These are phyloP conservation scores for Euphrasia arctica DNA, from an alignment of 305 asterid species.

Conservation along the genomic window DNA sequence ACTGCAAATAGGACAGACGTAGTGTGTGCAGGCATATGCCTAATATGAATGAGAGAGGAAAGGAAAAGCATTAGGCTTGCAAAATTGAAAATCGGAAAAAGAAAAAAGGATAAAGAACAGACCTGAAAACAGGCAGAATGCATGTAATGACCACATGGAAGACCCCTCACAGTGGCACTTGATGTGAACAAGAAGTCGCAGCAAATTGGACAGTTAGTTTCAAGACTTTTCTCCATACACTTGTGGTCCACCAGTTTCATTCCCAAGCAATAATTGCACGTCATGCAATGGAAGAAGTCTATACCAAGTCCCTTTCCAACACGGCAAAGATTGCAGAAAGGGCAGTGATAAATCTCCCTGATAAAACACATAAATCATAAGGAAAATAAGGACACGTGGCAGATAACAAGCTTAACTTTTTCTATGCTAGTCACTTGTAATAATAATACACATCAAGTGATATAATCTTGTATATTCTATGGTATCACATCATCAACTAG, in stretches of 20 bases:
- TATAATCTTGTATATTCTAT: background rate
- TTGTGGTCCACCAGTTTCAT: constrained; percentile 80
- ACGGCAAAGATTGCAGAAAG: constrained; percentile 96
- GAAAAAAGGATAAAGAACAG: constrained; percentile 7
- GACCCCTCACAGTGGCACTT: constrained; percentile 84
- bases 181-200: constrained; percentile 95
- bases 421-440: background rate
- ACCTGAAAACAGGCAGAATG: constrained; percentile 99
- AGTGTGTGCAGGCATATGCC: constrained; percentile 97
- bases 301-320: constrained; percentile 90
- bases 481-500: too few species aligned
- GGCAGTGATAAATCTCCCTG: constrained; percentile 97
- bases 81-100: background rate
- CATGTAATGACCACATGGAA: constrained; percentile 98
- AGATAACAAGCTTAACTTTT: constrained; percentile 1
- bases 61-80: constrained; percentile 8
- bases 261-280: constrained; percentile 91
- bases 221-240: constrained; percentile 96
- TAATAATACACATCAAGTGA: background rate
- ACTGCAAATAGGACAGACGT: constrained; percentile 96
- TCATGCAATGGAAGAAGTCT: constrained; percentile 97
- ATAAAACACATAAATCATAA: constrained; percentile 5
- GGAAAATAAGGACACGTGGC: constrained; percentile 18
- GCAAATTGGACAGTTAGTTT: constrained; percentile 95
- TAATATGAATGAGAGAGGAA: constrained; percentile 31